phyloP scores from a whole-genome alignment of 2,329 filamentous ascomycete genomes.

The Byssoonygena ceratinophila region DNA sequence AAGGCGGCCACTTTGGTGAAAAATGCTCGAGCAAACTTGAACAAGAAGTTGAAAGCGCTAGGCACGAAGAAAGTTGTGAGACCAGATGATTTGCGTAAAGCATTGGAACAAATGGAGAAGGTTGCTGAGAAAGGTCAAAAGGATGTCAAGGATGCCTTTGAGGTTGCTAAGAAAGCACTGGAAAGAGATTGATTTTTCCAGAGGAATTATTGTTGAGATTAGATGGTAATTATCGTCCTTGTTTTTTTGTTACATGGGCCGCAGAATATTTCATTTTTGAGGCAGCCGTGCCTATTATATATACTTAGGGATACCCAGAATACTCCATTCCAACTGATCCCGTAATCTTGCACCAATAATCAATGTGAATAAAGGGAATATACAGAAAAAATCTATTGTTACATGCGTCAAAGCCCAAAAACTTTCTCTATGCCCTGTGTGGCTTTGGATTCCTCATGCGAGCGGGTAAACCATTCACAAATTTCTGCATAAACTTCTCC shows the following conservation, averaged over 20 bases:
- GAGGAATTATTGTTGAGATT: too few species aligned
- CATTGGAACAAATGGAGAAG: constrained; percentile 41
- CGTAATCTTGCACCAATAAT: neutral
- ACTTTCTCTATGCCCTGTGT: neutral
- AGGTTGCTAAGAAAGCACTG: constrained; percentile 31
- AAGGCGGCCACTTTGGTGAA: constrained; percentile 32
- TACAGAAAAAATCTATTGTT: constrained; percentile 4
- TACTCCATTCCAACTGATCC: neutral
- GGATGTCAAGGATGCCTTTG: constrained; percentile 38
- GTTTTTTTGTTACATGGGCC: too few species aligned
- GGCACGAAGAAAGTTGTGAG: constrained; percentile 35
- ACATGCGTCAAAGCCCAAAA: neutral
- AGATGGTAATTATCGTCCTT: too few species aligned
- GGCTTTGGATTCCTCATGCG: neutral
- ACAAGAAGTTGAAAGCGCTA: constrained; percentile 38
- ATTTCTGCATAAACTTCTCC: constrained; percentile 29
- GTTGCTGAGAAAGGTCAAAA: constrained; percentile 38
- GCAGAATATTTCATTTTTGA: neutral
- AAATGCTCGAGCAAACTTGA: constrained; percentile 35
- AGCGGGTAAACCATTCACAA: constrained; percentile 28
- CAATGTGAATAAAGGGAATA: constrained; percentile 2
- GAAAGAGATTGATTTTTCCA: constrained; percentile 22
- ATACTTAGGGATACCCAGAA: neutral
- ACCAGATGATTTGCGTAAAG: constrained; percentile 38
- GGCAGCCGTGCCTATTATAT: neutral